phyloP scores from a whole-genome alignment of 495 filamentous ascomycete genomes.

The Sordaria brevicollis region DNA sequence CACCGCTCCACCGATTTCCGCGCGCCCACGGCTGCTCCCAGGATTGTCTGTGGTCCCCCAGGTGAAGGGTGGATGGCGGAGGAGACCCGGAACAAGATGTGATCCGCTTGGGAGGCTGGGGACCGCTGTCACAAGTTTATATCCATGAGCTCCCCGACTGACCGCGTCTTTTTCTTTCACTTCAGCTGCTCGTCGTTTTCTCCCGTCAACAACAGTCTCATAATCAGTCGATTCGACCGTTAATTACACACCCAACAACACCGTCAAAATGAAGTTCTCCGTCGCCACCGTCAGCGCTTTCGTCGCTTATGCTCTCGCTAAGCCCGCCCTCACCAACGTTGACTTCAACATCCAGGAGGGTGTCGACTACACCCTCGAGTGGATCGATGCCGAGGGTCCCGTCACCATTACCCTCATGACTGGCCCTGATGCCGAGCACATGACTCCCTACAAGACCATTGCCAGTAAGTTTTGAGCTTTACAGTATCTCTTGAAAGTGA shows the following conservation, averaged over 20 bases:
- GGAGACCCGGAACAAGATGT: background rate
- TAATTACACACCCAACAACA: background rate
- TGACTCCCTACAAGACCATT: constrained; percentile 25
- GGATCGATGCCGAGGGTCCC: constrained; percentile 24
- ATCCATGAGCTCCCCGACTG: background rate
- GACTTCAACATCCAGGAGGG: constrained; percentile 27
- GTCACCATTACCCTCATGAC: constrained; percentile 31
- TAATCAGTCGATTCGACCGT: background rate
- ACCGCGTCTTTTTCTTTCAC: background rate
- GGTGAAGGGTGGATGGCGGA: background rate
- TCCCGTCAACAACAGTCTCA: background rate
- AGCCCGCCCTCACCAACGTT: constrained; percentile 31
- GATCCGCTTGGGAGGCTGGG: background rate
- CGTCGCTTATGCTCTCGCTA: constrained; percentile 27
- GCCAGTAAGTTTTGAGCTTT: constrained; percentile 15
- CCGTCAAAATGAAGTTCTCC: constrained; percentile 36
- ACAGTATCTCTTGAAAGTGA: background rate
- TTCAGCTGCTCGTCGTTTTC: background rate
- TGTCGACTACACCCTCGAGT: constrained; percentile 32
- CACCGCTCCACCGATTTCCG: background rate
- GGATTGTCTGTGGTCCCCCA: background rate
- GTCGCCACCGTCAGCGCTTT: constrained; percentile 24
- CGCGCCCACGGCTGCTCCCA: background rate
- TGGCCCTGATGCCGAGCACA: constrained; percentile 17
- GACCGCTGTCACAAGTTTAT: background rate